phyloP scores from a whole-genome alignment of 148 eudicot genomes.

The Rhododendron kiyosumense region DNA sequence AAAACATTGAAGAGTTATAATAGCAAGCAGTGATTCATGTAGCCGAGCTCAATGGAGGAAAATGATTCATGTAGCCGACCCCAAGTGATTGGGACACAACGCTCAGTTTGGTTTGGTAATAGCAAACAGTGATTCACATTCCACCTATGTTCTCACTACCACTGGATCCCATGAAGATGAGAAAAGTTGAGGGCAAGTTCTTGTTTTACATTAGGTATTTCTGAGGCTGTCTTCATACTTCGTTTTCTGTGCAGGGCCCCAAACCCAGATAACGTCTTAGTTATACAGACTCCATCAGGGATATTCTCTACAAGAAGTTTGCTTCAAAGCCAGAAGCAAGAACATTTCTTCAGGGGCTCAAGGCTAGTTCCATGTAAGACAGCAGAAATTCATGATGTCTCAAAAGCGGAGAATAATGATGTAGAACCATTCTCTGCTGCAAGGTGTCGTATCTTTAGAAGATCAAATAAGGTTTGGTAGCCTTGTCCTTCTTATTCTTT shows the following conservation, averaged over 20 bases:
- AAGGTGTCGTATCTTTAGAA: slow-evolving; percentile 64
- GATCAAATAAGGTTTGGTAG: slow-evolving; percentile 48
- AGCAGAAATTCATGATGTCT: slow-evolving; percentile 35
- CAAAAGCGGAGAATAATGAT: slow-evolving; percentile 24
- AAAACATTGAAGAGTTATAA: neutral
- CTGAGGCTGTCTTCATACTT: neutral
- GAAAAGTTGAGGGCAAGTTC: neutral
- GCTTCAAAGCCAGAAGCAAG: slow-evolving; percentile 51
- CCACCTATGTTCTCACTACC: neutral
- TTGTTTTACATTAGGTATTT: neutral
- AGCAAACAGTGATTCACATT: neutral
- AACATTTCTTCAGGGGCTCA: slow-evolving; percentile 43
- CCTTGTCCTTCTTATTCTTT: neutral
- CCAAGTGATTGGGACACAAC: too few relatives aligned
- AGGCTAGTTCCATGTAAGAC: slow-evolving; percentile 46
- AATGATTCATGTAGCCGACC: too few relatives aligned
- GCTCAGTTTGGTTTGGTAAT: too few relatives aligned
- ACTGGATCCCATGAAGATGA: neutral
- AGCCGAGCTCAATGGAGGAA: too few relatives aligned
- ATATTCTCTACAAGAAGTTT: slow-evolving; percentile 49
- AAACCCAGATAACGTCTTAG: slow-evolving; percentile 61
- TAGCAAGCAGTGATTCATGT: neutral
- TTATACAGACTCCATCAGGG: slow-evolving; percentile 72
- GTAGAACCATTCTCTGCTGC: slow-evolving; percentile 61
- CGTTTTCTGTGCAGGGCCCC: slow-evolving; percentile 49